Conservation (phyloP, 345 rosid species). For the Rhodamnia argentea region DNA sequence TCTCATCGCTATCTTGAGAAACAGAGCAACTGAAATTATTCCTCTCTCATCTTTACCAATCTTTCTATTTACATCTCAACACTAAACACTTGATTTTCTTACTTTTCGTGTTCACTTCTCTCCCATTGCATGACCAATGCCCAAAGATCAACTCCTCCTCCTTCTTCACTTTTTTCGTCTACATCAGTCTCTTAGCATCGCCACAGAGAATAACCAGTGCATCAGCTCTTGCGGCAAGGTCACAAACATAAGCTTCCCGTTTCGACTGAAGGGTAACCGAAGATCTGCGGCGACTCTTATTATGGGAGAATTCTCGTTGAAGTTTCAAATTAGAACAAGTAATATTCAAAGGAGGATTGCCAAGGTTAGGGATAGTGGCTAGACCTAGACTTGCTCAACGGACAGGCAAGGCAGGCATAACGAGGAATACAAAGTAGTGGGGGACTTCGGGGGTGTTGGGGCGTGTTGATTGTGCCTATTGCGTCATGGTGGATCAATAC, state of each 20-base stretch:
- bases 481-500: no score
- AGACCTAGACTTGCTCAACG: neutral
- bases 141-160: neutral
- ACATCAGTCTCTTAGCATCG: neutral
- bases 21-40: neutral
- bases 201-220: neutral
- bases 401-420: no score
- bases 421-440: no score
- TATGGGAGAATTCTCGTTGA: neutral
- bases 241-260: accelerated
- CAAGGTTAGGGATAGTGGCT: neutral
- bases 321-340: neutral
- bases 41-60: neutral
- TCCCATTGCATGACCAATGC: neutral
- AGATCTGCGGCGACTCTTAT: no score
- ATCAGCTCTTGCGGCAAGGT: neutral
- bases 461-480: no score
- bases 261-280: no score
- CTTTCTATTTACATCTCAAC: neutral
- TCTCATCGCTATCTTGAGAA: neutral
- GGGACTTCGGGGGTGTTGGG: no score
- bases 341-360: neutral
- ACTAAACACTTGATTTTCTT: neutral
- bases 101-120: neutral
- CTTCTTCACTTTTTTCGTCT: no score